phyloP scores from a whole-genome alignment of 139 green algal species.

The Astrephomene gubernaculifera region DNA sequence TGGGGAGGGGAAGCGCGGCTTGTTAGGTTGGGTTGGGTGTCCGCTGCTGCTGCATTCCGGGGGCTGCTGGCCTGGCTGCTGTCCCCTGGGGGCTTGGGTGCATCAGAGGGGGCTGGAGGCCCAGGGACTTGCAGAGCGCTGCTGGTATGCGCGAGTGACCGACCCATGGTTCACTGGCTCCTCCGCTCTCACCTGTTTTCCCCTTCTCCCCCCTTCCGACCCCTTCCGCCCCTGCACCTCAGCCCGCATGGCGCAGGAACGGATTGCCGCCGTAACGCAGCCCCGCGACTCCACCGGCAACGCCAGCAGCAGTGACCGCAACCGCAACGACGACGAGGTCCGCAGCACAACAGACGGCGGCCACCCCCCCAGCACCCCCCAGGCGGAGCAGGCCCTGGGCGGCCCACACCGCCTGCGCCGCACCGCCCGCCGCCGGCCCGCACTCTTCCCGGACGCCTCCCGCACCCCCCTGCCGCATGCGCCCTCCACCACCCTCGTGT shows the following conservation, averaged over 20 bases:
- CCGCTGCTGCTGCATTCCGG: not conserved
- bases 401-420: not conserved
- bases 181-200: no score
- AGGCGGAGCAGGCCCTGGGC: slow-evolving; percentile 10
- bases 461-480: slow-evolving; percentile 71
- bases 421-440: not conserved
- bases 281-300: no score
- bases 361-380: not conserved
- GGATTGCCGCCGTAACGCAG: not conserved
- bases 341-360: not conserved
- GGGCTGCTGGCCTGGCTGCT: no score
- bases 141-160: no score
- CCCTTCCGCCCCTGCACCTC: not conserved
- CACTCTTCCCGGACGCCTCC: slow-evolving; percentile 54
- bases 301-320: no score
- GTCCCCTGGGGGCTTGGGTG: not conserved
- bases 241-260: not conserved
- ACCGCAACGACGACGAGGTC: no score
- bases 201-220: not conserved
- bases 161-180: no score
- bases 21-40: not conserved
- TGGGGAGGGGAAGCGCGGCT: not conserved
- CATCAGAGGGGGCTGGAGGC: not conserved
- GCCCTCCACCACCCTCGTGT: slow-evolving; percentile 71
- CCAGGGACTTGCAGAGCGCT: no score